phyloP scores from a whole-genome alignment of 2,329 filamentous ascomycete genomes.

The Sporothrix dimorphospora region DNA sequence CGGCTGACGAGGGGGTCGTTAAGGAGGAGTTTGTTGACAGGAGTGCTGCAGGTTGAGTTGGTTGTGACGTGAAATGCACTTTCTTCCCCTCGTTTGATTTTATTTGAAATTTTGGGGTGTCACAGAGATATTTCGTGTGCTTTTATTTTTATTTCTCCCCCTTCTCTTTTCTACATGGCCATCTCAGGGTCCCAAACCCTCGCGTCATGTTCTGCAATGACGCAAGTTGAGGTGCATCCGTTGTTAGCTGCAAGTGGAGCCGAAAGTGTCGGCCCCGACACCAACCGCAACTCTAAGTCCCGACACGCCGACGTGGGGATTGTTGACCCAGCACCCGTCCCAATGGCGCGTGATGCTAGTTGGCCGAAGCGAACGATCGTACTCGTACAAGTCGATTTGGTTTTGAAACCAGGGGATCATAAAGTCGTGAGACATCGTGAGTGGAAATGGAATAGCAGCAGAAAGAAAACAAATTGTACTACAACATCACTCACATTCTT shows the following conservation, averaged over 20 bases:
- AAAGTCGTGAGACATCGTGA: no score
- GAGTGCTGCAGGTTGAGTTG: no score
- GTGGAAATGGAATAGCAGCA: no score
- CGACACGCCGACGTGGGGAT: not conserved
- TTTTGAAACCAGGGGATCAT: no score
- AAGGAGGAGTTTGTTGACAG: no score
- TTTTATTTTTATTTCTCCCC: not conserved
- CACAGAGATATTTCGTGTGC: not conserved
- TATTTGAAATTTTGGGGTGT: no score
- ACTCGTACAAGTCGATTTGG: not conserved
- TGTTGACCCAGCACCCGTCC: not conserved
- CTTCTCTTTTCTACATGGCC: not conserved
- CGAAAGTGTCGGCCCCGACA: not conserved
- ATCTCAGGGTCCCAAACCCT: not conserved
- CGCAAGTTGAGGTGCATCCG: not conserved
- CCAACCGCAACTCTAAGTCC: no score
- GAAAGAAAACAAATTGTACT: not conserved
- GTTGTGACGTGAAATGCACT: no score
- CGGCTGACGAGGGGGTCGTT: no score
- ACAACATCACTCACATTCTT: not conserved
- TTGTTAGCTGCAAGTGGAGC: not conserved
- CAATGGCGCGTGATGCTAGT: not conserved
- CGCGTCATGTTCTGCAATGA: not conserved
- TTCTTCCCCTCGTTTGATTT: not conserved
- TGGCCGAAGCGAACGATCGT: not conserved